Evolutionary conservation across 78 protist genomes (phyloP).

Genomic region (Anaeramoeba ignava): DNA sequence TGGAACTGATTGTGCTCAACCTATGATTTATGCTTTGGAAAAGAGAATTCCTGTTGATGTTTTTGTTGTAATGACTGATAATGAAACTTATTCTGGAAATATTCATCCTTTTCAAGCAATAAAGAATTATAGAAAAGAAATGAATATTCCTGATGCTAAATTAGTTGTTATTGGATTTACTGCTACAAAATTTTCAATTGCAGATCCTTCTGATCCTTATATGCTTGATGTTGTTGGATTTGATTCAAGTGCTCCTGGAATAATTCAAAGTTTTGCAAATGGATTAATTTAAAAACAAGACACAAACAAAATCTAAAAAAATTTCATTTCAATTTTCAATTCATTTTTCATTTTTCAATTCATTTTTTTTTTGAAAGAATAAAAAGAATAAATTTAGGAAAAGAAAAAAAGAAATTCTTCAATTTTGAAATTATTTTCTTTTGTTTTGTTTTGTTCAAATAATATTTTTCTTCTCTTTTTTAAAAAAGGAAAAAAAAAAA

Average conservation of each 20-base stretch:
- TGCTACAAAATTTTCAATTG: constrained; percentile 12
- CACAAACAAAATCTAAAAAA: no score
- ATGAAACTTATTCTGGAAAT: constrained; percentile 8
- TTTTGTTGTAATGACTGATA: constrained; percentile 27
- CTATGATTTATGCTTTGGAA: constrained; percentile 12
- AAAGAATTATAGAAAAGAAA: background rate
- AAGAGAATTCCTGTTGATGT: background rate
- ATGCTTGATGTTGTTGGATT: constrained; percentile 32
- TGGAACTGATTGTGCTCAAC: constrained; percentile 20
- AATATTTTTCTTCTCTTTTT: no score
- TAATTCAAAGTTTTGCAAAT: no score
- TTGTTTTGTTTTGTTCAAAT: no score
- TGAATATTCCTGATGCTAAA: background rate
- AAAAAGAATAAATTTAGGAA: no score
- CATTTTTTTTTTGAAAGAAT: no score
- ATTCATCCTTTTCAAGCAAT: constrained; percentile 14
- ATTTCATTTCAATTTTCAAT: no score
- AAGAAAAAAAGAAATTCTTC: no score
- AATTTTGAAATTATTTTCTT: no score
- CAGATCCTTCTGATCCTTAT: constrained; percentile 20
- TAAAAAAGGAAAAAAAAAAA: no score
- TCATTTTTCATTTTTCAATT: no score
- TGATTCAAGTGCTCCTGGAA: constrained; percentile 12
- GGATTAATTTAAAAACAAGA: no score
- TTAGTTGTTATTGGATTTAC: constrained; percentile 22